Base-by-base conservation (phyloP, 306 rosid genomes). In the Acacia acuminata region DNA sequence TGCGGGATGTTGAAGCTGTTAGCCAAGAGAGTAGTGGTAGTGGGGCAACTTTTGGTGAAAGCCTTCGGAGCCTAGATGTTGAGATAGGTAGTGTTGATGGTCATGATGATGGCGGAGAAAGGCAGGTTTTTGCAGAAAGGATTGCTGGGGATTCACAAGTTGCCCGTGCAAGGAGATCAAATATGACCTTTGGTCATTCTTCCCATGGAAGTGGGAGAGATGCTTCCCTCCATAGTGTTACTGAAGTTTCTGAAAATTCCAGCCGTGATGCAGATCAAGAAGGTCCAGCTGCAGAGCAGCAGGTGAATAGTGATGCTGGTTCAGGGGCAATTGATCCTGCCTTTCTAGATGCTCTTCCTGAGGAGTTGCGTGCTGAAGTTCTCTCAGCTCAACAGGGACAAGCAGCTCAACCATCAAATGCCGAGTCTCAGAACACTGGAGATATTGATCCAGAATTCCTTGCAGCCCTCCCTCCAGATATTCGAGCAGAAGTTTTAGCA, bases 391-490 rank as follows among this genome's bases (percentile, higher is more conserved):
- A 94, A 82, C 98, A 87, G 83, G 94, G 94, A 89, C 99, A 94
- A 89, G 98, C 80, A 38, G 92, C 97, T 77, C 92, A 91, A 63
- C 90, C 96, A 51, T 82, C 97, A 19, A 94, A 82, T 87, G 82
- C 80, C 34, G 98, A 94, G 78, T 77, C 97, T 79, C 97, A 89
- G 56, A 94, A 87, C 81, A 78, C 91, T 66, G 97, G 95, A 60
- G 99, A 96, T 87, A 96, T 96, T 84, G 99, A 96, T 79, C 99
- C 99, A 27, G 99, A 96, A 88, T 96, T 96, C 88, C 98, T 96
- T 75, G 99, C 99, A 50, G 99, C 99, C 80, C 99, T 96, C 79
- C 99, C 99, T 4, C 89, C 95, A 15, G 99, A 96, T 82, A 96
- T 96, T 79, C 94, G 98, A 86, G 97, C 97, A 20, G 98, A 96